A percentile compares a stretch with the other conserved stretches of the same genome.
Evolutionary conservation across 805 yeast species (phyloP).

Genomic region (Saccharomycopsis sp.): DNA sequence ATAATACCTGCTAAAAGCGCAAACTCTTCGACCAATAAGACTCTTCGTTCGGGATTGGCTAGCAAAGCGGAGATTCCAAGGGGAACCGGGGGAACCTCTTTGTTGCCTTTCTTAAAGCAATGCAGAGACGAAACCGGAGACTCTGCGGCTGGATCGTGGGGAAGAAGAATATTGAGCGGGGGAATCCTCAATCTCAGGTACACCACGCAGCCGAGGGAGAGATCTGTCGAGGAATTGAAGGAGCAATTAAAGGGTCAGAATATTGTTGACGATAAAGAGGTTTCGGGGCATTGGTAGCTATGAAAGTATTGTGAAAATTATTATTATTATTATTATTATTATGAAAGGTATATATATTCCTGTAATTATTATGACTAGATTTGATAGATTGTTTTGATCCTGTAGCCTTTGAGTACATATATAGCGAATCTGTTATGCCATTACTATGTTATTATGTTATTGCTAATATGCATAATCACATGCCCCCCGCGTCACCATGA

Average conservation of each 20-base stretch:
- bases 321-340: too few species aligned
- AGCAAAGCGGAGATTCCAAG: constrained; percentile 39
- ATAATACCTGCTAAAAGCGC: constrained; percentile 67
- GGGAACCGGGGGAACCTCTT: constrained; percentile 93
- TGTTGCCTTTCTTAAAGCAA: constrained; percentile 87
- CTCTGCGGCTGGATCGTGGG: constrained; percentile 91
- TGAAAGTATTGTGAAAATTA: too few species aligned
- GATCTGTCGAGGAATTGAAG: constrained; percentile 1
- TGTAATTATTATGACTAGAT: neutral
- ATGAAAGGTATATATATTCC: too few species aligned
- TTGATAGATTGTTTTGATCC: neutral
- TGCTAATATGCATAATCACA: neutral
- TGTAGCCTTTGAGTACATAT: too few species aligned
- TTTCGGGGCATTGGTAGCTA: neutral
- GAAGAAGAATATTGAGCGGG: constrained; percentile 59
- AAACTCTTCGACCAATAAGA: constrained; percentile 44
- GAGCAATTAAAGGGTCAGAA: neutral
- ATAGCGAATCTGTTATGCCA: too few species aligned
- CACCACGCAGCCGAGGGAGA: constrained; percentile 5
- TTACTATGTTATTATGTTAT: too few species aligned
- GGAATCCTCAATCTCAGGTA: constrained; percentile 33
- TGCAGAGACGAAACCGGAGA: constrained; percentile 95
- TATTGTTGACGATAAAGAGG: neutral
- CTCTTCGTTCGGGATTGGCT: constrained; percentile 63
- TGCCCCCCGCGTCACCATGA: neutral